phyloP scores from a whole-genome alignment of 306 rosid genomes.

The Herpetospermum pedunculosum region DNA sequence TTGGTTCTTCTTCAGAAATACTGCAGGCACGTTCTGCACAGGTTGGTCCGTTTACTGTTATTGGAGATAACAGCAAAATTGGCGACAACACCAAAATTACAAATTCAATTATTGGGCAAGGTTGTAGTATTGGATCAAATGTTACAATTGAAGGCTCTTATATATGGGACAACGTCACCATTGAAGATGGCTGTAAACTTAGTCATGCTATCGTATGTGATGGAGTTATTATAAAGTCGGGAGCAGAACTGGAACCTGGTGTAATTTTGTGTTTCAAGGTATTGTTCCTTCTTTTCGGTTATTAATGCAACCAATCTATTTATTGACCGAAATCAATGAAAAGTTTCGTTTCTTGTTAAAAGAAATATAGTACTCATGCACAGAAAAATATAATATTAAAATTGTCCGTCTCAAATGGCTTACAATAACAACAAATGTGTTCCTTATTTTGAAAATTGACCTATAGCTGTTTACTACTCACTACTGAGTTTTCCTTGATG shows the following conservation, averaged over 20 bases:
- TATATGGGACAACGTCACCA: constrained; percentile 68
- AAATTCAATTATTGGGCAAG: constrained; percentile 75
- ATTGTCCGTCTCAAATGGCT: background rate
- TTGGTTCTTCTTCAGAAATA: constrained; percentile 40
- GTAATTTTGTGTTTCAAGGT: constrained; percentile 89
- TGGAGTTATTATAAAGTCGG: constrained; percentile 66
- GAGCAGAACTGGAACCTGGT: constrained; percentile 83
- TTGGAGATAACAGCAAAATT: constrained; percentile 78
- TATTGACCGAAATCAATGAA: background rate
- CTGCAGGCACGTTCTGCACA: constrained; percentile 72
- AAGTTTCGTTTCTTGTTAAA: too few species aligned
- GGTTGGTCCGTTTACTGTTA: constrained; percentile 72
- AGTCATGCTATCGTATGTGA: constrained; percentile 81
- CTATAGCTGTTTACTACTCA: background rate
- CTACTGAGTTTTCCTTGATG: background rate
- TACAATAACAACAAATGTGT: background rate
- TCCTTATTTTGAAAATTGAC: background rate
- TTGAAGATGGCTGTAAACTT: constrained; percentile 88
- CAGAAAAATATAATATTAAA: background rate
- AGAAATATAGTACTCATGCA: background rate
- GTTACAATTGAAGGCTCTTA: constrained; percentile 80
- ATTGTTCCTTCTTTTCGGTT: constrained; percentile 3
- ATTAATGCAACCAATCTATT: constrained; percentile 5
- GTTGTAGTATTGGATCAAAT: constrained; percentile 76
- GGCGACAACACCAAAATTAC: constrained; percentile 50